These are phyloP conservation scores for Crucibulum laeve DNA, from an alignment of 768 basidiomycete species.

Conservation along the genomic window DNA sequence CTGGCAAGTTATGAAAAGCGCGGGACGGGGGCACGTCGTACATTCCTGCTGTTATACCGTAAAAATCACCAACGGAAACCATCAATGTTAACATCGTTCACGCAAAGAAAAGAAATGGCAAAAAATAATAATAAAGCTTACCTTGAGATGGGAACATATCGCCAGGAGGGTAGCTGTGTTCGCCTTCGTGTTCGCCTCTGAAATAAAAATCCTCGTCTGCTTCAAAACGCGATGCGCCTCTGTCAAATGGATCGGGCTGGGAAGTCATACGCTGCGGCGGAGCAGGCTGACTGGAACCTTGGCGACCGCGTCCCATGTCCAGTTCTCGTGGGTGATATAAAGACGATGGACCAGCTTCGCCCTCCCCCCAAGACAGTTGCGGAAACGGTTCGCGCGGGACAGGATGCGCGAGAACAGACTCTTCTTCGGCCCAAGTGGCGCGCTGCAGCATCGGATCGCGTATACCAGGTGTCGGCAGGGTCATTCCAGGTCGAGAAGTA, in stretches of 20 bases:
- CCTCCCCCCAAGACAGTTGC: slow-evolving; percentile 25
- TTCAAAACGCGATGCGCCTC: not conserved
- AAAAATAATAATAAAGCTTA: not conserved
- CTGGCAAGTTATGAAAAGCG: not conserved
- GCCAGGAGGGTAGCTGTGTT: not conserved
- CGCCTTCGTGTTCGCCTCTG: not conserved
- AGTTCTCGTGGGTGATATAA: slow-evolving; percentile 19
- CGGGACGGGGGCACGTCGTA: not conserved
- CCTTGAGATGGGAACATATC: not conserved
- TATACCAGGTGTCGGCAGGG: slow-evolving; percentile 1
- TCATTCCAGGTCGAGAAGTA: slow-evolving; percentile 19
- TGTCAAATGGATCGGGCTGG: slow-evolving; percentile 12
- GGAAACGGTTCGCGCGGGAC: slow-evolving; percentile 12
- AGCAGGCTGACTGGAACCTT: slow-evolving; percentile 17
- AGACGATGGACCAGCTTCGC: slow-evolving; percentile 43
- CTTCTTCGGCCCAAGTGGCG: slow-evolving; percentile 3
- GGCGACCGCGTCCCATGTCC: slow-evolving; percentile 9
- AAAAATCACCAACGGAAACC: not conserved
- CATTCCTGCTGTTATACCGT: not conserved
- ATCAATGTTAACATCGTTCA: too few species aligned
- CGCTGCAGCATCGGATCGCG: slow-evolving; percentile 13
- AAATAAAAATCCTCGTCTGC: not conserved
- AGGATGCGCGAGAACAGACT: too few species aligned
- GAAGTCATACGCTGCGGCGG: slow-evolving; percentile 9
- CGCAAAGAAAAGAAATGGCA: not conserved